Evolutionary conservation across 768 basidiomycete species (phyloP).

Genomic region (Tylopilus subfusipes): DNA sequence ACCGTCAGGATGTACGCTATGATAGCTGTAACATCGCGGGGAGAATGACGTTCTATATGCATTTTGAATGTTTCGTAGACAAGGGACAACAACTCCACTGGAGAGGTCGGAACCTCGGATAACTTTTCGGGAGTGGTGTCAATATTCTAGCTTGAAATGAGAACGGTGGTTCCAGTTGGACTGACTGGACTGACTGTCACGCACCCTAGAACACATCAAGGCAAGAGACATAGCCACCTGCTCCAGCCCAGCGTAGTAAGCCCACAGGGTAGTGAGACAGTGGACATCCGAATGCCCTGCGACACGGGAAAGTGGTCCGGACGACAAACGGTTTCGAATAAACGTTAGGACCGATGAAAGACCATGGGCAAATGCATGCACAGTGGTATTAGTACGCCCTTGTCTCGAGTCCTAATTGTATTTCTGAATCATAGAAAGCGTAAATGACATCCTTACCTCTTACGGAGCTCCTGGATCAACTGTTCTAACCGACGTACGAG

Average conservation of each 20-base stretch:
- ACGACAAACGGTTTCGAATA: conserved; percentile 45
- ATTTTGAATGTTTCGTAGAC: conserved; percentile 55
- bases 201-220: conserved; percentile 56
- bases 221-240: conserved; percentile 51
- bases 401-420: conserved; percentile 33
- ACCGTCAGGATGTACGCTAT: conserved; percentile 67
- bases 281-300: conserved; percentile 14
- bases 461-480: conserved; percentile 44
- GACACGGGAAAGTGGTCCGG: conserved; percentile 36
- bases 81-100: conserved; percentile 52
- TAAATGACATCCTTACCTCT: conserved; percentile 39
- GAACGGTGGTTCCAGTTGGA: not conserved
- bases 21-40: conserved; percentile 44
- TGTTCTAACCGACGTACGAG: conserved; percentile 63
- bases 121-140: conserved; percentile 38
- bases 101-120: conserved; percentile 39
- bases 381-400: conserved; percentile 46
- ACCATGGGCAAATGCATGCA: conserved; percentile 65
- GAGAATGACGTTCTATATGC: conserved; percentile 54
- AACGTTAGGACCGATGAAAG: conserved; percentile 53
- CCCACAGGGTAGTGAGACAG: conserved; percentile 44
- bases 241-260: conserved; percentile 48
- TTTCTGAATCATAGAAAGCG: not conserved
- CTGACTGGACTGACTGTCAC: conserved; percentile 15
- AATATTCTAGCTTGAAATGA: conserved; percentile 25